Evolutionary conservation across 2,329 filamentous ascomycete genomes (phyloP), one percentile per base, ranked within the genome.

Genomic region (Aureobasidium sp.): DNA sequence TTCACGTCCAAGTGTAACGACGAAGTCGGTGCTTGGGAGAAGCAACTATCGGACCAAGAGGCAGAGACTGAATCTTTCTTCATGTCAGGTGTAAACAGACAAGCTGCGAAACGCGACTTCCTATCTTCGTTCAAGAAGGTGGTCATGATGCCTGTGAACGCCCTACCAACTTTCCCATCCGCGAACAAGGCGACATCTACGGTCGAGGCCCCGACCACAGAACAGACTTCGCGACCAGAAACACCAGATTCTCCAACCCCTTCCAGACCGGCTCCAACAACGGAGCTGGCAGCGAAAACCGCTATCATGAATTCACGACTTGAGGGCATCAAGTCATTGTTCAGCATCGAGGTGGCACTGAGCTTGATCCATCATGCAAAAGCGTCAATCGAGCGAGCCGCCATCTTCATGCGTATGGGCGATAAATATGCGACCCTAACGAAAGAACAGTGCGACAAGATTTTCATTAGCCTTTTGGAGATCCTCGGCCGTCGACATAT

Each of bases 81-180:
- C 77, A 97, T 97, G 93, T 89, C 88, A 27, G 97, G 92, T 72
- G 86, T 97, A 71, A 97, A 93, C 71, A 84, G 94, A 29, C 92
- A 96, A 72, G 94, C 92, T 0, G 94, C 95, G 66, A 99, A 99
- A 77, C 90, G 92, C 67, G 94, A 99, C 72, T 99, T 99, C 69
- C 73, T 99, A 65, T 94, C 87, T 50, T 96, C 92, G 0, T 99
- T 99, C 80, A 97, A 92, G 72, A 97, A 97, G 74, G 94, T 99
- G 9, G 90, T 99, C 66, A 97, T 99, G 92, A 95, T 96, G 87
- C 94, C 94, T 2, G 93, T 99, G 53, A 96, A 90, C 59, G 93
- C 92, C 9, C 79, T 97, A 4, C 90, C 91, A 1, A 87, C 83
- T 51, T 84, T 79, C n/a, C 81, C 81, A 61, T 90, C 74, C 20